Evolutionary conservation across 1,139 yeast species (phyloP).

Genomic region (Scheffersomyces parashehatae): DNA sequence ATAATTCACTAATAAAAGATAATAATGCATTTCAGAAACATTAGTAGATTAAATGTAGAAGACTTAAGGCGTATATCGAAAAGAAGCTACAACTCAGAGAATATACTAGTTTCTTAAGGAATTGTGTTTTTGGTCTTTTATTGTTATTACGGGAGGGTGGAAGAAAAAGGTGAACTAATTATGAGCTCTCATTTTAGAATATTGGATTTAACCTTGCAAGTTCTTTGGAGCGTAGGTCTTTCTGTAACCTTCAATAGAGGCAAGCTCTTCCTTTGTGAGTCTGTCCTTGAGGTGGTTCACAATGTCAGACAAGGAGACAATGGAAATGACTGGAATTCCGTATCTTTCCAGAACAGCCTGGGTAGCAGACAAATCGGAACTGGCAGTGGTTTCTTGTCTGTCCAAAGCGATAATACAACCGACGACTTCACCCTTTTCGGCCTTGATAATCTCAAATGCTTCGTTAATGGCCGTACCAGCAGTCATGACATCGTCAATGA

Average conservation of each 20-base stretch:
- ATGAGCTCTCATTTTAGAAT: no score
- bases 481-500: slow-evolving; percentile 96
- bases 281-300: slow-evolving; percentile 58
- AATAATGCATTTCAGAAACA: no score
- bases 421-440: slow-evolving; percentile 70
- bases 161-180: no score
- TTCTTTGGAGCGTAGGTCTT: slow-evolving; percentile 45
- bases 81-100: no score
- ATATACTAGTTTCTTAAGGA: no score
- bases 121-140: no score
- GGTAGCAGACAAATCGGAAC: slow-evolving; percentile 73
- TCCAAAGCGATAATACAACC: slow-evolving; percentile 92
- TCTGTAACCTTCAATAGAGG: slow-evolving; percentile 62
- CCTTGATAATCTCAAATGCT: slow-evolving; percentile 77
- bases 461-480: slow-evolving; percentile 98
- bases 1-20: no score
- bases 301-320: slow-evolving; percentile 76
- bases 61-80: no score
- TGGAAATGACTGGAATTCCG: slow-evolving; percentile 79
- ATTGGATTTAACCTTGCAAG: background rate
- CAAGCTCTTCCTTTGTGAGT: slow-evolving; percentile 55
- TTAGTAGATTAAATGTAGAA: no score
- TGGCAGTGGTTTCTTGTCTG: slow-evolving; percentile 85
- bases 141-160: no score
- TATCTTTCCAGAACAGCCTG: slow-evolving; percentile 72